Percentiles rank a stretch among this genome's conserved stretches.
Evolutionary conservation across 1,284 basidiomycete genomes (phyloP).

Genomic region (Sanghuangporus baumii): DNA sequence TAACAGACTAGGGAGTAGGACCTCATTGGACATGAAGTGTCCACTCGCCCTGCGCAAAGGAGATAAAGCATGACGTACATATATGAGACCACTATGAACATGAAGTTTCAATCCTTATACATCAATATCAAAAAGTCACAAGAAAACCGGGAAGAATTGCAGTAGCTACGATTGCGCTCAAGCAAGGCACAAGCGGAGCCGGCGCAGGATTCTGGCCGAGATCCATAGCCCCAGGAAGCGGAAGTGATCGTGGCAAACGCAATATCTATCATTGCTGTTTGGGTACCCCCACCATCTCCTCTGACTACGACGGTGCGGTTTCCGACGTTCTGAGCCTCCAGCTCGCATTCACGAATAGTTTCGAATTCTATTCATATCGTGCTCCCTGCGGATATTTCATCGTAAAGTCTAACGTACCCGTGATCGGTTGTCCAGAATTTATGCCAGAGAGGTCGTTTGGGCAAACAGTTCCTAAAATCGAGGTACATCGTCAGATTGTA

Average conservation of each 20-base stretch:
- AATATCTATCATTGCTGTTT: not conserved
- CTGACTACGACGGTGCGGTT: not conserved
- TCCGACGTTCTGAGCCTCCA: not conserved
- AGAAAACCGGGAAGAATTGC: not conserved
- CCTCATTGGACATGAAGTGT: no score
- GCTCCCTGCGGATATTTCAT: not conserved
- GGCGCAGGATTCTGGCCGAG: not conserved
- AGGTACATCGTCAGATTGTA: not conserved
- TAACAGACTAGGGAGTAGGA: no score
- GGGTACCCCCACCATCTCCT: not conserved
- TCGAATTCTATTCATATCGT: not conserved
- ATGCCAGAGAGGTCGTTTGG: not conserved
- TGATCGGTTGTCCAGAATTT: not conserved
- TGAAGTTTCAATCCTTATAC: not conserved
- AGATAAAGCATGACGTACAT: no score
- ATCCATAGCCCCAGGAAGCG: not conserved
- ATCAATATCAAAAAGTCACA: not conserved
- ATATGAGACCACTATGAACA: not conserved
- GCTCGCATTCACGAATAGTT: not conserved
- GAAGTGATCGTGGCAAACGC: not conserved
- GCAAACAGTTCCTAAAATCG: not conserved
- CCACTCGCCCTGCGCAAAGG: no score
- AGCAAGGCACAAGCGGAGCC: not conserved
- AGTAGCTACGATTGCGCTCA: not conserved
- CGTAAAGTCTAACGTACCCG: no score